These are phyloP conservation scores for Massariosphaeria phaeospora DNA, from an alignment of 495 filamentous ascomycete species.

Conservation along the genomic window DNA sequence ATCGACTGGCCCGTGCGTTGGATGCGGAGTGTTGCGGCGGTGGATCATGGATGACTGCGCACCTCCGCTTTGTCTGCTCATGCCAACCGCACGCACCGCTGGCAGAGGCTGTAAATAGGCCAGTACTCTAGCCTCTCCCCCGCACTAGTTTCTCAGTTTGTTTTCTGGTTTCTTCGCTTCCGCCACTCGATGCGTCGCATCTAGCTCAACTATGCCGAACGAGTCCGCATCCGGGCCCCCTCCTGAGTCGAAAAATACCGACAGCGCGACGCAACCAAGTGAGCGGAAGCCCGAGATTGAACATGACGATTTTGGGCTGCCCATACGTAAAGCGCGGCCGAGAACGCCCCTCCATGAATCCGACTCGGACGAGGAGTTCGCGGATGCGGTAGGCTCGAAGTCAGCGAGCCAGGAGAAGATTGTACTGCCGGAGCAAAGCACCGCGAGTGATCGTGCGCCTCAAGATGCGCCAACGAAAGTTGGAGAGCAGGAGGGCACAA, in stretches of 20 bases:
- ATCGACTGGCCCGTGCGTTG: background rate
- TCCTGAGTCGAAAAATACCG: background rate
- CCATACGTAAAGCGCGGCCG: slow-evolving; percentile 29
- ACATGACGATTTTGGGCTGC: slow-evolving; percentile 41
- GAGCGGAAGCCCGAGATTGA: slow-evolving; percentile 10
- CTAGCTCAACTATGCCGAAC: slow-evolving; percentile 19
- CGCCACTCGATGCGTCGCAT: slow-evolving; percentile 21
- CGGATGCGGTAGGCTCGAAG: slow-evolving; percentile 11
- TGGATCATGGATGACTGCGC: background rate
- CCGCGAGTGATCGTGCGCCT: no score
- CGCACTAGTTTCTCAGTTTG: background rate
- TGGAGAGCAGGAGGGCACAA: no score
- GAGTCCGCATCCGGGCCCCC: slow-evolving; percentile 21
- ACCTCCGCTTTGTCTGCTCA: background rate
- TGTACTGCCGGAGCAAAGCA: background rate
- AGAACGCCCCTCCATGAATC: slow-evolving; percentile 12
- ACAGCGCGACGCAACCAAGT: background rate
- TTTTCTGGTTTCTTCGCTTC: background rate
- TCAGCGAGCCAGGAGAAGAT: slow-evolving; percentile 8
- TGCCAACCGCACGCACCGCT: background rate
- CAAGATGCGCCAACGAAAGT: no score
- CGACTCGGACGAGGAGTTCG: slow-evolving; percentile 24
- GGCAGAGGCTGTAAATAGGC: slow-evolving; percentile 10
- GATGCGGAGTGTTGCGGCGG: background rate
- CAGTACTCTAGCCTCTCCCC: background rate